A percentile compares a stretch with the other conserved stretches of the same genome.
Evolutionary conservation across 257 asterid species (phyloP).

Genomic region (Ajuga chamaepitys): DNA sequence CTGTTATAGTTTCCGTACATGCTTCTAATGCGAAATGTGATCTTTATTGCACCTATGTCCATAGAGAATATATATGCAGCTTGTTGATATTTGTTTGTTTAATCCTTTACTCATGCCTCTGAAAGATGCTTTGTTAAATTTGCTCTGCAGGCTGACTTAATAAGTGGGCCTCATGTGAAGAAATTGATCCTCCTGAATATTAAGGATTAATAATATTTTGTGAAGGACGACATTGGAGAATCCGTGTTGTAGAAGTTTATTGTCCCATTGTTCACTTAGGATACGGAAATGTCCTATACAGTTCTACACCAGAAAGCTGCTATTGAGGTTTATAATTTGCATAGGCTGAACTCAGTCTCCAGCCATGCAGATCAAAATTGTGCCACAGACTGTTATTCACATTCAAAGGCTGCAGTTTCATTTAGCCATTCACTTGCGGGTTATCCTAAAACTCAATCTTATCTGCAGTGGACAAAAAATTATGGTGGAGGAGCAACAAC

Average conservation of each 20-base stretch:
- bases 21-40: not conserved
- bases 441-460: conserved; percentile 15
- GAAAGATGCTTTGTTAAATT: not conserved
- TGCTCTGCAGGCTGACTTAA: conserved; percentile 12
- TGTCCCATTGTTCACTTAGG: not conserved
- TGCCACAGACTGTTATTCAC: conserved; percentile 12
- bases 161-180: not conserved
- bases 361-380: conserved; percentile 25
- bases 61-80: not conserved
- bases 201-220: not conserved
- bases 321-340: conserved; percentile 33
- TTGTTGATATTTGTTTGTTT: not conserved
- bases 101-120: not conserved
- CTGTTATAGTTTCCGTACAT: not conserved
- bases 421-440: conserved; percentile 14
- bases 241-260: not conserved
- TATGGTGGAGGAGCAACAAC: conserved; percentile 19
- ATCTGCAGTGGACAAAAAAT: too few species aligned
- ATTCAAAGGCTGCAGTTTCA: conserved; percentile 18
- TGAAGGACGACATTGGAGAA: conserved; percentile 3
- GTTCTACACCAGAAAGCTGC: conserved; percentile 33
- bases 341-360: conserved; percentile 21
- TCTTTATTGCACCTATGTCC: not conserved
- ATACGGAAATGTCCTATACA: conserved; percentile 32
- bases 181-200: too few species aligned